Conservation (phyloP, 2,329 filamentous ascomycete species). For the Trichoderma asperellum region DNA sequence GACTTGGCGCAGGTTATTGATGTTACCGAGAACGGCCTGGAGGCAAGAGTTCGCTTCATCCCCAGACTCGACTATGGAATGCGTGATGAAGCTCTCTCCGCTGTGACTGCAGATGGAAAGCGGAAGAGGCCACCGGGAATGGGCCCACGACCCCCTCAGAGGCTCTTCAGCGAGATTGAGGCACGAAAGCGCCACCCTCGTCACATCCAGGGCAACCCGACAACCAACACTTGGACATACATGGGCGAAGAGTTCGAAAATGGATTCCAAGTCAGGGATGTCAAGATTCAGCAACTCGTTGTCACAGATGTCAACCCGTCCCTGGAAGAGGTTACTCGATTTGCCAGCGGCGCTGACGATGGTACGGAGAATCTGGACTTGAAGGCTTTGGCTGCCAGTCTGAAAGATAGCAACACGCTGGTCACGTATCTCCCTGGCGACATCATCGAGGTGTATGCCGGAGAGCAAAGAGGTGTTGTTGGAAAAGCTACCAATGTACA, state of each 20-base stretch:
- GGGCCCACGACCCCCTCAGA: slow-evolving; percentile 77
- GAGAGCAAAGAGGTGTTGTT: slow-evolving; percentile 89
- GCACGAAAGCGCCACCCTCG: slow-evolving; percentile 83
- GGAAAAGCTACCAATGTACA: slow-evolving; percentile 86
- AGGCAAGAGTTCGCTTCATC: slow-evolving; percentile 84
- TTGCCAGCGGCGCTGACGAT: slow-evolving; percentile 85
- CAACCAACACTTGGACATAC: slow-evolving; percentile 81
- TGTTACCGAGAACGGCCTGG: slow-evolving; percentile 89
- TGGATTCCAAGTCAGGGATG: slow-evolving; percentile 90
- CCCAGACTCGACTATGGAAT: slow-evolving; percentile 90
- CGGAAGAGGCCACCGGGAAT: slow-evolving; percentile 71
- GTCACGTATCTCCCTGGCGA: slow-evolving; percentile 90
- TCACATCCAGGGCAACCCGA: slow-evolving; percentile 67
- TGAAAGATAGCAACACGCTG: slow-evolving; percentile 81
- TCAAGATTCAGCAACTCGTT: slow-evolving; percentile 84
- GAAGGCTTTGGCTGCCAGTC: slow-evolving; percentile 83
- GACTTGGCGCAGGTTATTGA: slow-evolving; percentile 92
- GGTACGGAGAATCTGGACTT: slow-evolving; percentile 93
- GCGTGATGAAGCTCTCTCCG: slow-evolving; percentile 69
- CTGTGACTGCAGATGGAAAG: slow-evolving; percentile 64
- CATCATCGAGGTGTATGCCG: slow-evolving; percentile 93
- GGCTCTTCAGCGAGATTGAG: slow-evolving; percentile 90
- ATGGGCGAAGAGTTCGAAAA: slow-evolving; percentile 88
- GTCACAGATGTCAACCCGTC: slow-evolving; percentile 90
- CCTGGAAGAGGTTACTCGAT: slow-evolving; percentile 93